Evolutionary conservation across 192 early-diverging fungal species (phyloP).

Genomic region (Allomyces macrogynus): DNA sequence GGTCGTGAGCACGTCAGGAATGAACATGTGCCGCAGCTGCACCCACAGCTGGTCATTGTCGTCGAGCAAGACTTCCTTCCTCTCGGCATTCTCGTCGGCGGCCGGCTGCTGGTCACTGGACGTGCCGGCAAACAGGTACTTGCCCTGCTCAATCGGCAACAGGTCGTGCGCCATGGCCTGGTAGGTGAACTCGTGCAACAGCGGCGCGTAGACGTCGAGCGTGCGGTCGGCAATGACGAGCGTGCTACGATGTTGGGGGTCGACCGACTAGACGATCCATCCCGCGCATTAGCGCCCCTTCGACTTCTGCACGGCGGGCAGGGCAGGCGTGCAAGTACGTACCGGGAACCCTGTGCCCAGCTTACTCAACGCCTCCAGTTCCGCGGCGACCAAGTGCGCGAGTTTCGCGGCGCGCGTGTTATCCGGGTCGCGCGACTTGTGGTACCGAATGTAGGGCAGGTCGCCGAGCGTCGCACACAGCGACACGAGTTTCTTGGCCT

Average conservation of each 20-base stretch:
- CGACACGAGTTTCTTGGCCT: constrained; percentile 46
- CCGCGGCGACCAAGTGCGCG: constrained; percentile 57
- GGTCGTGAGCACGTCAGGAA: constrained; percentile 52
- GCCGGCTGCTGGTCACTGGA: constrained; percentile 11
- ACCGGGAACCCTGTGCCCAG: constrained; percentile 42
- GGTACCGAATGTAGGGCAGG: constrained; percentile 80
- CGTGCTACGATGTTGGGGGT: constrained; percentile 20
- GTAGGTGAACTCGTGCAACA: constrained; percentile 97
- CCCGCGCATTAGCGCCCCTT: neutral
- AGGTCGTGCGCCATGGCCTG: constrained; percentile 96
- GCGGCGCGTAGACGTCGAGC: constrained; percentile 70
- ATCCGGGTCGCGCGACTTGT: constrained; percentile 37
- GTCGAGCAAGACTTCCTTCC: constrained; percentile 35
- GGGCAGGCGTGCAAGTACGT: constrained; percentile 1
- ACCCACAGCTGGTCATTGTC: constrained; percentile 63
- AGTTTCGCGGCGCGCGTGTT: constrained; percentile 49
- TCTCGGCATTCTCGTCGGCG: constrained; percentile 17
- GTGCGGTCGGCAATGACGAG: constrained; percentile 80
- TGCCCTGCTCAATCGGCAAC: constrained; percentile 41
- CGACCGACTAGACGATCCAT: constrained; percentile 14
- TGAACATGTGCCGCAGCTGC: constrained; percentile 56
- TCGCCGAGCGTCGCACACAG: constrained; percentile 75
- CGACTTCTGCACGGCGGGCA: too few relatives aligned
- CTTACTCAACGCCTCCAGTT: constrained; percentile 61
- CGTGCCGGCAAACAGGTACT: constrained; percentile 27